Percentiles rank a stretch among this genome's conserved stretches.
Conservation (phyloP, 371 early-diverging fungal species). For the Mortierella sp. region DNA sequence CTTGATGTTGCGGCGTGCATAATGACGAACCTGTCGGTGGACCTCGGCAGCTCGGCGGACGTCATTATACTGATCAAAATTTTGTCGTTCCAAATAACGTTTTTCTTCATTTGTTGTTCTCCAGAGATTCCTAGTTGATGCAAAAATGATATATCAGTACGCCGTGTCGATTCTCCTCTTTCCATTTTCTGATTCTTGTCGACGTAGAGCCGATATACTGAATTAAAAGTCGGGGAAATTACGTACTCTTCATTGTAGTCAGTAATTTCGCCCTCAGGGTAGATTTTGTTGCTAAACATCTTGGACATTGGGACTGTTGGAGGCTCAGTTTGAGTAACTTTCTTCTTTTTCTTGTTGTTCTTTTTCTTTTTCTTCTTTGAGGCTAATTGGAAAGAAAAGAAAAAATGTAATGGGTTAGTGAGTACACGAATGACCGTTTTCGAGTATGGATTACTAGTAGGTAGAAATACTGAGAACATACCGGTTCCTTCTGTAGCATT, state of each 20-base stretch:
- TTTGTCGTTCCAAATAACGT: slow-evolving; percentile 74
- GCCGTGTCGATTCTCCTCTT: not conserved
- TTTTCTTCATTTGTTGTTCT: slow-evolving; percentile 88
- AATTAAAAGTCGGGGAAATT: not conserved
- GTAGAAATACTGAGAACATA: not conserved
- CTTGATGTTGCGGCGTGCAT: slow-evolving; percentile 87
- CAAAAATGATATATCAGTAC: not conserved
- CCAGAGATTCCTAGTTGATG: slow-evolving; percentile 70
- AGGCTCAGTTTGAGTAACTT: slow-evolving; percentile 74
- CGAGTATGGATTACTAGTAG: too few species aligned
- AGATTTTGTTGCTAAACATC: slow-evolving; percentile 74
- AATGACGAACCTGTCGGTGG: slow-evolving; percentile 90
- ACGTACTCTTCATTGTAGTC: slow-evolving; percentile 84
- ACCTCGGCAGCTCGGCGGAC: slow-evolving; percentile 94
- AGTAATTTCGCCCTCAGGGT: slow-evolving; percentile 79
- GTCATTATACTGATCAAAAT: slow-evolving; percentile 81
- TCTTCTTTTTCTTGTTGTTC: slow-evolving; percentile 77
- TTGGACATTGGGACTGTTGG: slow-evolving; percentile 86
- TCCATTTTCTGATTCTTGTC: not conserved
- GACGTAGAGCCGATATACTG: not conserved
- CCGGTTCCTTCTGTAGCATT: slow-evolving; percentile 26
- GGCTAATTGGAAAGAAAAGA: slow-evolving; percentile 5
- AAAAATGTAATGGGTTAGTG: not conserved
- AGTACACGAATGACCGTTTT: too few species aligned
- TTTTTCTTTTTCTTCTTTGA: slow-evolving; percentile 78